A percentile compares a stretch with the other conserved stretches of the same genome.
These are phyloP conservation scores for Paramyrothecium sp. DNA, from an alignment of 2,329 filamentous ascomycete species.

Conservation along the genomic window DNA sequence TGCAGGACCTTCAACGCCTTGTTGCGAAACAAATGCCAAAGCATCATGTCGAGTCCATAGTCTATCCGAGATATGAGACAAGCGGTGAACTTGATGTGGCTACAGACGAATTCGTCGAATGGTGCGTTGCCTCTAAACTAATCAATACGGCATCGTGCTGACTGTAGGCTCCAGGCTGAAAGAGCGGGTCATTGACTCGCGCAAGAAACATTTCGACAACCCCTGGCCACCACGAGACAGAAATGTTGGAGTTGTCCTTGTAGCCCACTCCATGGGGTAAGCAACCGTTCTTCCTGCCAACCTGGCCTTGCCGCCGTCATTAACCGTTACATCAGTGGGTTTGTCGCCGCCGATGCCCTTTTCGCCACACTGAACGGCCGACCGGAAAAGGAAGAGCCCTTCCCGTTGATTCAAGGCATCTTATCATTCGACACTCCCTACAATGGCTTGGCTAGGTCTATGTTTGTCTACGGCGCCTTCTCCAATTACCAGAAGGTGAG, in stretches of 20 bases:
- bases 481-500: conserved; percentile 58
- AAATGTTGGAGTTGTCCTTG: conserved; percentile 74
- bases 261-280: conserved; percentile 80
- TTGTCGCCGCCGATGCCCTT: conserved; percentile 80
- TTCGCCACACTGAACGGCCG: conserved; percentile 69
- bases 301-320: not conserved
- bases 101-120: conserved; percentile 43
- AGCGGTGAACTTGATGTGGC: conserved; percentile 61
- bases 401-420: conserved; percentile 78
- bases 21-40: conserved; percentile 59
- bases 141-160: not conserved
- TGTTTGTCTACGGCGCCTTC: conserved; percentile 61
- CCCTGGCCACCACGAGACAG: conserved; percentile 78
- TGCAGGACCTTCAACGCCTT: conserved; percentile 53
- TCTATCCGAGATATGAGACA: conserved; percentile 74
- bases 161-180: conserved; percentile 58
- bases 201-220: conserved; percentile 66
- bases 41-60: conserved; percentile 57
- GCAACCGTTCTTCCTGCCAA: conserved; percentile 5
- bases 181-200: conserved; percentile 74
- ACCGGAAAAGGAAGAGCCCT: conserved; percentile 52
- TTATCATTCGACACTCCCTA: conserved; percentile 86
- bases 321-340: conserved; percentile 52
- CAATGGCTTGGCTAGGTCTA: conserved; percentile 60
- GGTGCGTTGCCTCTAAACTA: conserved; percentile 26